A percentile compares a stretch with the other conserved stretches of the same genome.
phyloP scores from a whole-genome alignment of 1,284 basidiomycete genomes.

The Irpex lacteus region DNA sequence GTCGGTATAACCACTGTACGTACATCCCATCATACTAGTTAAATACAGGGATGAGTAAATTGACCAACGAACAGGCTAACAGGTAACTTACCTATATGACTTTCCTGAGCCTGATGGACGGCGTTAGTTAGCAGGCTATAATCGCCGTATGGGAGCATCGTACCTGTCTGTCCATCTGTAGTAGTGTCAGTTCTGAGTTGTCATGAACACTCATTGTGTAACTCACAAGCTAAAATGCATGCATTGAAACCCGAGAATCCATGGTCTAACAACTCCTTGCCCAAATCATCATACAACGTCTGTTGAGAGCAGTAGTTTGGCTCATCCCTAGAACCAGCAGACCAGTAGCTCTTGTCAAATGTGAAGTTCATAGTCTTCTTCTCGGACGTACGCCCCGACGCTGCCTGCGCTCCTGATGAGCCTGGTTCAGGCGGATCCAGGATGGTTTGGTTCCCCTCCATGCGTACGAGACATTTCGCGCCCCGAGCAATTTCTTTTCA shows the following conservation, averaged over 20 bases:
- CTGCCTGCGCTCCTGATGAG: conserved; percentile 50
- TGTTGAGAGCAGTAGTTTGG: conserved; percentile 89
- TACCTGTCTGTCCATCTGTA: conserved; percentile 85
- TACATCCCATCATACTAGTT: conserved; percentile 96
- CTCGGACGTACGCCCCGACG: conserved; percentile 78
- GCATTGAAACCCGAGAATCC: conserved; percentile 97
- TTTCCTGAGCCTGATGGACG: conserved; percentile 77
- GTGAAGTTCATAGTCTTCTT: conserved; percentile 87
- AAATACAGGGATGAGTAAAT: conserved; percentile 3
- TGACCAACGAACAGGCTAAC: neutral
- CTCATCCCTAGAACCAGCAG: conserved; percentile 85
- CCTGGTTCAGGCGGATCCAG: conserved; percentile 85
- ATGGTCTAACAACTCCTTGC: conserved; percentile 92
- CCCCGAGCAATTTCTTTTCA: conserved; percentile 82
- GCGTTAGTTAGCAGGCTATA: conserved; percentile 5
- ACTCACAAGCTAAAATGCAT: conserved; percentile 95
- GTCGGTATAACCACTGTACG: conserved; percentile 35
- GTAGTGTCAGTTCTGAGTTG: conserved; percentile 16
- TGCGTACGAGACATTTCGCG: conserved; percentile 88
- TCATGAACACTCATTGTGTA: conserved; percentile 4
- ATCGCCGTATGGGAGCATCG: conserved; percentile 26
- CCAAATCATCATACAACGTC: conserved; percentile 93
- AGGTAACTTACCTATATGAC: conserved; percentile 71
- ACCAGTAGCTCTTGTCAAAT: conserved; percentile 97
- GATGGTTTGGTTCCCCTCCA: conserved; percentile 90